Percentiles rank a stretch among this genome's conserved stretches.
Conservation (phyloP, 345 rosid genomes). For the Psidium guajava region DNA sequence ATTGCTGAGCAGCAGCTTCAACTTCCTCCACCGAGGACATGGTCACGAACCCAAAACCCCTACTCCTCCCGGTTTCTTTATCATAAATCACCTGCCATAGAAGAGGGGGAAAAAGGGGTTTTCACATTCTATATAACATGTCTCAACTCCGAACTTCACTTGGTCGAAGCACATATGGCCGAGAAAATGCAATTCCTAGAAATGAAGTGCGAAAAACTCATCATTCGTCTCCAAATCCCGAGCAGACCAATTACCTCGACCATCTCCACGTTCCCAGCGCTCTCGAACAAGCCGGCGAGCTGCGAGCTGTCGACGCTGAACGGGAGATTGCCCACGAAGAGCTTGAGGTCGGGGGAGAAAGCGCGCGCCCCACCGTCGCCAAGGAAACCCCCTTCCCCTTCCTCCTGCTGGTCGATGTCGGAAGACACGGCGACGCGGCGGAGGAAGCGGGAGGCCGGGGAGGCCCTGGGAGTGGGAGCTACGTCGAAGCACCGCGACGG, state of each 20-base stretch:
- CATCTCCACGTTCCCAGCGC: constrained; percentile 86
- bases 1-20: constrained; percentile 65
- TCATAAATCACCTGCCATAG: constrained; percentile 77
- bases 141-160: not conserved
- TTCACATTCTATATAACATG: not conserved
- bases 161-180: not conserved
- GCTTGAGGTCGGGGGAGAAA: constrained; percentile 66
- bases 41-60: constrained; percentile 97
- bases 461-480: not conserved
- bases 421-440: constrained; percentile 51
- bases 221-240: not conserved
- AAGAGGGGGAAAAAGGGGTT: not conserved
- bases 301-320: constrained; percentile 78
- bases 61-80: constrained; percentile 86
- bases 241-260: constrained; percentile 54
- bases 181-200: not conserved
- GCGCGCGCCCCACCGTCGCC: constrained; percentile 30
- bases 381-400: constrained; percentile 30
- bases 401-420: constrained; percentile 57
- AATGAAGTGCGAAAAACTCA: not conserved
- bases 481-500: constrained; percentile 17
- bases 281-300: constrained; percentile 74
- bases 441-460: constrained; percentile 32
- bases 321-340: constrained; percentile 96
- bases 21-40: constrained; percentile 72